Evolutionary conservation across 768 basidiomycete genomes (phyloP), one percentile per base, ranked within the genome.

Genomic region (Suillus americanus): DNA sequence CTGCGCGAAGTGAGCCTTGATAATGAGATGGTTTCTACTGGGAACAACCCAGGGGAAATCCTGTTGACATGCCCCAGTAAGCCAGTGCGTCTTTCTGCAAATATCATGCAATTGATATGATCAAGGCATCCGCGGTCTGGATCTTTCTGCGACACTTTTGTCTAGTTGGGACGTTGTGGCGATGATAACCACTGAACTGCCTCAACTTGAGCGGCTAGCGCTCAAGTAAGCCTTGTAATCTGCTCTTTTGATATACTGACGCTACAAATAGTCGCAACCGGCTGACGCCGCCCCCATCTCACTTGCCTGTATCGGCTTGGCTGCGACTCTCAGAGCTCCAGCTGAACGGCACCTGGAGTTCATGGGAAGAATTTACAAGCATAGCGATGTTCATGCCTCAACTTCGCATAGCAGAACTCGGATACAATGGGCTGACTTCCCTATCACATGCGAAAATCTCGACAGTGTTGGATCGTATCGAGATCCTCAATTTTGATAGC

Each of bases 1-100:
- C 80, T 99, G 59, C 86, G 86, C 61, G 90, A 95, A 73, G 85
- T 91, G 61, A 95, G 95, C 65, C 79, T 97, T 35, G 92, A 96
- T 71, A 82, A 80, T 69, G 85, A 89, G 66, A 74, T 79, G 62
- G 87, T 97, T 14, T 82, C 85, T 56, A 71, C 78, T 48, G 82
- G 88, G 28, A 78, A 81, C 64, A 72, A 80, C 30, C 72, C 79
- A 30, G 87, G 86, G 30, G 77, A 79, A 62, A 87, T 92, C 64
- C 67, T 71, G 41, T 74, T 79, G 41, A 86, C 82, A 30, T 93
- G 90, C 72, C 86, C 89, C 43, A 89, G 92, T 94, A 73, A 82
- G 88, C 79, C 41, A 48, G 60, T 64, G 50, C 56, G 45, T 67
- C 54, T 56, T 59, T 46, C 64, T 60, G 12, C 14, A 65, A 40